A percentile compares a stretch with the other conserved stretches of the same genome.
phyloP scores from a whole-genome alignment of 257 asterid species.

The Solanum peruvianum region DNA sequence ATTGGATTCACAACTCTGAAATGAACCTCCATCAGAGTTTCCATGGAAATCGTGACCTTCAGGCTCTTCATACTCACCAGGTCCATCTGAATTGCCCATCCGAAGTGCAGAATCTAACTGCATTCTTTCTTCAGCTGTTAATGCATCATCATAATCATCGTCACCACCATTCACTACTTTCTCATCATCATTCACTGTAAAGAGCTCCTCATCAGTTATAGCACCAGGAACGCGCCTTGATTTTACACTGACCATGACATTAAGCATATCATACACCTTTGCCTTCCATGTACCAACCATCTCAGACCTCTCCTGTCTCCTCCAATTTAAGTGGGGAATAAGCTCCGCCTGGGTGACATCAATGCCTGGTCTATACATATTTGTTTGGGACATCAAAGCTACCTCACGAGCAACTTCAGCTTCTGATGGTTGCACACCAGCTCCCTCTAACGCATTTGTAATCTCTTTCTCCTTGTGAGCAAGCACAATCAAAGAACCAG shows the following conservation, averaged over 20 bases:
- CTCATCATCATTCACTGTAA: conserved; percentile 74
- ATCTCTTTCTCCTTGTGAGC: conserved; percentile 93
- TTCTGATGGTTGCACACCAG: conserved; percentile 91
- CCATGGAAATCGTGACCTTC: conserved; percentile 67
- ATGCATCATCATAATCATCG: conserved; percentile 65
- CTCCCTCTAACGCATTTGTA: conserved; percentile 93
- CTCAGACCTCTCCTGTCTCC: conserved; percentile 94
- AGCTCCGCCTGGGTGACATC: conserved; percentile 99
- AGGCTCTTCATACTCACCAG: conserved; percentile 61
- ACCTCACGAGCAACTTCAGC: conserved; percentile 97
- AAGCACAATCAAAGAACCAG: conserved; percentile 91
- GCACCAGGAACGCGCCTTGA: conserved; percentile 99
- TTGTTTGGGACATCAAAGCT: conserved; percentile 95
- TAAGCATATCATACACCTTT: conserved; percentile 89
- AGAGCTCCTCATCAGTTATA: conserved; percentile 95
- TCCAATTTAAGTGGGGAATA: conserved; percentile 86
- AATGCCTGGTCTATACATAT: conserved; percentile 98
- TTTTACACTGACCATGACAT: conserved; percentile 91
- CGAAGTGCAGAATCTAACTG: conserved; percentile 93
- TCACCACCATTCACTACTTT: conserved; percentile 46
- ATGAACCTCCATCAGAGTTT: conserved; percentile 47
- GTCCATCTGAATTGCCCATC: conserved; percentile 54
- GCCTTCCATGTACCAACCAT: conserved; percentile 96
- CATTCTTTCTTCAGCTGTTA: conserved; percentile 91
- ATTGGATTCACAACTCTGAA: conserved; percentile 67